phyloP scores from a whole-genome alignment of 495 filamentous ascomycete genomes.

The Neurospora sp. region DNA sequence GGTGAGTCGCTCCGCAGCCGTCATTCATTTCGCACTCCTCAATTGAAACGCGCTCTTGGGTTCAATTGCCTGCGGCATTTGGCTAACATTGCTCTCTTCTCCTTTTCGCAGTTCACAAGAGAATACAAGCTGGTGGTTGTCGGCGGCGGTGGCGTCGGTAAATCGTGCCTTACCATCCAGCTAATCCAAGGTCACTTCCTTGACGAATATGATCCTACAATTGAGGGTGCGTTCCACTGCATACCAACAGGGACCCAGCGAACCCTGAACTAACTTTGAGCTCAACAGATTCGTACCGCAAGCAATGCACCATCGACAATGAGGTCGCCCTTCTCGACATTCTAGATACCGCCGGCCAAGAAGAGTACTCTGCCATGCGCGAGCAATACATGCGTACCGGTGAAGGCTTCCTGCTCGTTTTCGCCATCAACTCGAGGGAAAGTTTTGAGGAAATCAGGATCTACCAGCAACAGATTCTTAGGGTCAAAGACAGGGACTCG shows the following conservation, averaged over 20 bases:
- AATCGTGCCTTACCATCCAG: conserved; percentile 98
- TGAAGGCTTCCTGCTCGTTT: conserved; percentile 95
- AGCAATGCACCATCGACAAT: conserved; percentile 98
- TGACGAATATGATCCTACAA: conserved; percentile 98
- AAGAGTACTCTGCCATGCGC: conserved; percentile 98
- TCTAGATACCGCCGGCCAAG: conserved; percentile 94
- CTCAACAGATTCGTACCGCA: conserved; percentile 85
- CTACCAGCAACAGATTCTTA: conserved; percentile 95
- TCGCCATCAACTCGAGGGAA: conserved; percentile 94
- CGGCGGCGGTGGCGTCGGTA: conserved; percentile 95
- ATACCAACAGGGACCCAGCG: not conserved
- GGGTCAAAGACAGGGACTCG: conserved; percentile 98
- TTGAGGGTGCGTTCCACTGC: conserved; percentile 65
- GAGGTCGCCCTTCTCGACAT: conserved; percentile 96
- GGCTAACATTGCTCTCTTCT: conserved; percentile 4
- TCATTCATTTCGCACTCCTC: not conserved
- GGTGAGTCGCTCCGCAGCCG: not conserved
- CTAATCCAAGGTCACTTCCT: conserved; percentile 98
- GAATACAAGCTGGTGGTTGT: conserved; percentile 99
- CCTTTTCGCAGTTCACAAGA: conserved; percentile 67
- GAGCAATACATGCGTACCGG: conserved; percentile 99
- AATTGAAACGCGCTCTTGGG: not conserved
- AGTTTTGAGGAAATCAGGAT: conserved; percentile 97
- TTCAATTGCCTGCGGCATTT: not conserved
- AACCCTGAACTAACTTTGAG: conserved; percentile 3